Evolutionary conservation across 2,329 filamentous ascomycete genomes (phyloP).

Genomic region (Stachybotrys echinatus): DNA sequence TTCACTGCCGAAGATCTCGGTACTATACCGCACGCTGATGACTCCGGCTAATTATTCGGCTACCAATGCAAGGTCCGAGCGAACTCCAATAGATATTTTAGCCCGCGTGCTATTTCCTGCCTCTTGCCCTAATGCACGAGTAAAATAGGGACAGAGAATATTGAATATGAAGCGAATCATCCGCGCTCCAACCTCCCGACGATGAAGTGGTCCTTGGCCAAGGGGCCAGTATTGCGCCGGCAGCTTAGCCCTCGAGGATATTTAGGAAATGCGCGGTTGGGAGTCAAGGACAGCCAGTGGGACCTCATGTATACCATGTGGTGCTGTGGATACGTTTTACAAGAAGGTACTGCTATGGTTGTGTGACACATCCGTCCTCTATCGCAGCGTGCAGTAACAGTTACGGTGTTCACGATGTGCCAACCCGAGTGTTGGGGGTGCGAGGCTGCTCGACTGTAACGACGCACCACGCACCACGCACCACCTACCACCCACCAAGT

Average conservation of each 20-base stretch:
- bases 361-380: background rate
- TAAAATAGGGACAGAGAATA: background rate
- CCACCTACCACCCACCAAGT: too few species aligned
- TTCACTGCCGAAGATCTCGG: background rate
- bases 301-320: background rate
- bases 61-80: background rate
- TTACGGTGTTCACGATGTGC: too few species aligned
- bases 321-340: background rate
- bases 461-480: too few species aligned
- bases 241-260: background rate
- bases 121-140: background rate
- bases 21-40: background rate
- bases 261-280: background rate
- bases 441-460: too few species aligned
- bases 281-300: background rate
- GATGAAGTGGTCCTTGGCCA: background rate
- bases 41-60: background rate
- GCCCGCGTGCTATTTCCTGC: background rate
- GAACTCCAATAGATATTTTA: background rate
- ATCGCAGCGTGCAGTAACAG: background rate
- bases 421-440: too few species aligned
- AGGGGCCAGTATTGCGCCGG: background rate
- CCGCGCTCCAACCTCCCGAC: background rate
- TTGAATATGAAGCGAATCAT: background rate
- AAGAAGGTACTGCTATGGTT: too few species aligned